Base-by-base conservation (phyloP, 2,329 filamentous ascomycete species). In the Teratosphaeria nubilosa region DNA sequence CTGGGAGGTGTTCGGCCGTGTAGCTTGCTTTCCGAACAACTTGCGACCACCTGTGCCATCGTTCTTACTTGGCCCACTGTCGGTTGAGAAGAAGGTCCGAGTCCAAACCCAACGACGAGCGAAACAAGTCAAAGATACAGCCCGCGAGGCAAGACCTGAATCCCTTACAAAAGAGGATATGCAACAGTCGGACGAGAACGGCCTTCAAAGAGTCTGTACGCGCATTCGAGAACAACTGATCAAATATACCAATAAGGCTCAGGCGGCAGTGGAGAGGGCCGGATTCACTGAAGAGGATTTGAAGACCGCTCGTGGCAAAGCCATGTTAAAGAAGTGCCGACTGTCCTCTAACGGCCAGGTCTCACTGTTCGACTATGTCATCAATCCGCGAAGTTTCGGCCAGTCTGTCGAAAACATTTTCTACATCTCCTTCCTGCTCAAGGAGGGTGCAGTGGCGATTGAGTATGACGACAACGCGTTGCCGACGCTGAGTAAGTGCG, bases 331-430 rank as follows among this genome's bases (percentile, higher is more conserved):
- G 41, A 78, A 82, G 57, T 75, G 87, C 66, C 82, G 85, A 2
- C 76, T 96, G 14, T 81, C 84, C 13, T 78, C 80, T 20, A 84
- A 85, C 1, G 86, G 85, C 1, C 88, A 89, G 16, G 82, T 96
- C 3, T 84, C 88, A 54, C 75, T 96, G 13, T 87, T 96, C 71
- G 85, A 87, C 56, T 97, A 96, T 65, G 89, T 91, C 48, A 82
- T 97, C 63, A 96, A 99, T 66, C 94, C 94, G 0, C 77, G 77
- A 45, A 95, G 90, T 0, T 99, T 97, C 67, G 90, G 90, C 0
- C 94, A 99, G 73, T 96, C 91, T 0, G 86, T 99, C 6, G 94
- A 99, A 71, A 99, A 99, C 67, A 79, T 99, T 66, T 99, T 99
- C 73, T 97, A 97, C 71, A 83, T 96, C 65, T 95, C 90, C 70